Evolutionary conservation across 768 basidiomycete species (phyloP), one percentile per base, ranked within the genome.

Genomic region (Galerina sulciceps): DNA sequence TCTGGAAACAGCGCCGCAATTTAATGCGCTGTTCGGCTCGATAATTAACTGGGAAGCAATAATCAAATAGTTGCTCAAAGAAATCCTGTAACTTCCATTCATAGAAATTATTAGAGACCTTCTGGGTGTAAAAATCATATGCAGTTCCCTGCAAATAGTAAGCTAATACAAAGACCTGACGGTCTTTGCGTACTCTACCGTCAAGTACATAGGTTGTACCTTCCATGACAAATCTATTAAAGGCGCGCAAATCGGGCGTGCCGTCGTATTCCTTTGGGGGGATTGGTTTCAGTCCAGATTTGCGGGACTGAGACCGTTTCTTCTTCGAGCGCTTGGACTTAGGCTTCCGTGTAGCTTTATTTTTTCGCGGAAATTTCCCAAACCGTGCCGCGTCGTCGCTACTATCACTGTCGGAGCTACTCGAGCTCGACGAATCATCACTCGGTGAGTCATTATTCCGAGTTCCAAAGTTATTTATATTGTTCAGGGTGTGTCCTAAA

Each of bases 11-110:
- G 0, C 53, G 37, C 2, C 61, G 26, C 0, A 81, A 61, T 26
- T 70, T 69, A 8, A 67, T 58, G 0, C 67, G 36, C 57, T 72
- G 73, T 22, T 73, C 51, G 4, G 46, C 18, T 17, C 45, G 20
- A 23, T 47, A 65, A 45, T 61, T 50, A 18, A 60, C 10, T 0
- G 77, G 77, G 62, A 79, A 79, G 31, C 76, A 76, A 22, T 74
- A 74, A 18, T 77, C 65, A 53, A 75, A 77, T n/a, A 79, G 14
- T 26, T 66, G 70, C 3, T 53, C 20, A 51, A 75, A 76, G 56
- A 78, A 77, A 1, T 65, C 22, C 10, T 60, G 35, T 0, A 78
- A 31, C 0, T 26, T 58, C 75, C 75, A 79, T 0, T 64, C 37
- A 3, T 68, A 54, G 0, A 65, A 54, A 5, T 68, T 66, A 1